Percentiles rank a stretch among this genome's conserved stretches.
These are phyloP conservation scores for Candolleomyces eurysporus DNA, from an alignment of 768 basidiomycete genomes.

Conservation along the genomic window DNA sequence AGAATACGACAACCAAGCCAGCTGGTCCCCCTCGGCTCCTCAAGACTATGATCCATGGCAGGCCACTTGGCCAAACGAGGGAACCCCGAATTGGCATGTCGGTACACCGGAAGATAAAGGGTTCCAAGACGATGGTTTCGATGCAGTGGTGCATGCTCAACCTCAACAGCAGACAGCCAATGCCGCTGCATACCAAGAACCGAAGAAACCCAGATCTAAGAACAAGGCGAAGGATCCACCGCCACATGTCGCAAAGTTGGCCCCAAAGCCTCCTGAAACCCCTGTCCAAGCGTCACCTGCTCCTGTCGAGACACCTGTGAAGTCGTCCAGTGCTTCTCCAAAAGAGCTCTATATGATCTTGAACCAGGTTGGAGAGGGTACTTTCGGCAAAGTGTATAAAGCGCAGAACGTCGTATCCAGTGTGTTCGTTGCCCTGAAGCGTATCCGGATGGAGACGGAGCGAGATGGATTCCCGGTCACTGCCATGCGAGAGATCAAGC, in stretches of 20 bases:
- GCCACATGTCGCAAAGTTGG: too few species aligned
- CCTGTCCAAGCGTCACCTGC: background rate
- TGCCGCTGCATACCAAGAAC: background rate
- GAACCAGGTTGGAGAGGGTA: constrained; percentile 95
- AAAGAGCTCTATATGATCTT: constrained; percentile 81
- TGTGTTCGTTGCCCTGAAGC: constrained; percentile 84
- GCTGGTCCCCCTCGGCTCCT: too few species aligned
- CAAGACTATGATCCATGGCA: too few species aligned
- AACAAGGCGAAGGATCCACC: too few species aligned
- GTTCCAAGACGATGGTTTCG: too few species aligned
- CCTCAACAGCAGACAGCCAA: background rate
- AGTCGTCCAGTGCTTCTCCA: constrained; percentile 20
- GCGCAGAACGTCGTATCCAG: constrained; percentile 81
- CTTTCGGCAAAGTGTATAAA: constrained; percentile 98
- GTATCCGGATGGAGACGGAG: constrained; percentile 97
- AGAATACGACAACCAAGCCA: background rate
- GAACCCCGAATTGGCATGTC: too few species aligned
- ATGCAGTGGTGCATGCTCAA: too few species aligned
- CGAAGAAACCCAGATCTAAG: background rate
- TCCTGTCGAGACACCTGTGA: background rate
- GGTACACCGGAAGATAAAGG: too few species aligned
- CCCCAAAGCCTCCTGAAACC: background rate
- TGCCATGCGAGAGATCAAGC: constrained; percentile 97
- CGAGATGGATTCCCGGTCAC: constrained; percentile 98
- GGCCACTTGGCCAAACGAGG: too few species aligned